These are phyloP conservation scores for Spiraea crenata DNA, from an alignment of 331 rosid species.

Conservation along the genomic window DNA sequence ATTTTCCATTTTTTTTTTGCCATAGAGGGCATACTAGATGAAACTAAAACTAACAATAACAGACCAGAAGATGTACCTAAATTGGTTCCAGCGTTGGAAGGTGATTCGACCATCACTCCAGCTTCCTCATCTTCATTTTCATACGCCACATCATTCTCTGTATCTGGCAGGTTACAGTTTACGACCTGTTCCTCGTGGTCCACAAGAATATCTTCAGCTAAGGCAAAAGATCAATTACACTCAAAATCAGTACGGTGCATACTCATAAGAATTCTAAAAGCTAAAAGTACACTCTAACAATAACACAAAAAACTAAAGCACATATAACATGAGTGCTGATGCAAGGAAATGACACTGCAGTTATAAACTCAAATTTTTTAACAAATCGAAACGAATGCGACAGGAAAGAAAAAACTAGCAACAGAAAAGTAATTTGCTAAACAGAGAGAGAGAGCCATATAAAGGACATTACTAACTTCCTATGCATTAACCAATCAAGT, in stretches of 20 bases:
- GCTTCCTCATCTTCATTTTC: conserved; percentile 38
- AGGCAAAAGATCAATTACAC: conserved; percentile 9
- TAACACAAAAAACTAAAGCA: background rate
- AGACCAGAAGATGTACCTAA: background rate
- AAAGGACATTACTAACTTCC: background rate
- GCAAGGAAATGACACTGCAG: background rate
- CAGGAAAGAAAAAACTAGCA: background rate
- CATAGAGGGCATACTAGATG: background rate
- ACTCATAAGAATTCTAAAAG: background rate
- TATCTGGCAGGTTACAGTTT: conserved; percentile 31
- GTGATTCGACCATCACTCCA: conserved; percentile 33
- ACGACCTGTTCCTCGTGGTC: conserved; percentile 33
- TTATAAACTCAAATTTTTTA: background rate
- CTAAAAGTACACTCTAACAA: background rate
- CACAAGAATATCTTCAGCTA: conserved; percentile 28
- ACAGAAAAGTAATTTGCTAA: background rate
- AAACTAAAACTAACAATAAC: background rate
- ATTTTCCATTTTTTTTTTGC: too few relatives aligned
- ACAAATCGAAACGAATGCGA: background rate
- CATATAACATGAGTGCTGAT: background rate
- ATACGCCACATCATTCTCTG: conserved; percentile 25
- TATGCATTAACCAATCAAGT: background rate
- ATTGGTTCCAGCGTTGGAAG: conserved; percentile 20
- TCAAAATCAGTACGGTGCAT: conserved; percentile 23
- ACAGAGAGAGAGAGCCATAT: background rate